Evolutionary conservation across 345 rosid species (phyloP), one percentile per base, ranked within the genome.

Genomic region (Aurinia saxatilis): DNA sequence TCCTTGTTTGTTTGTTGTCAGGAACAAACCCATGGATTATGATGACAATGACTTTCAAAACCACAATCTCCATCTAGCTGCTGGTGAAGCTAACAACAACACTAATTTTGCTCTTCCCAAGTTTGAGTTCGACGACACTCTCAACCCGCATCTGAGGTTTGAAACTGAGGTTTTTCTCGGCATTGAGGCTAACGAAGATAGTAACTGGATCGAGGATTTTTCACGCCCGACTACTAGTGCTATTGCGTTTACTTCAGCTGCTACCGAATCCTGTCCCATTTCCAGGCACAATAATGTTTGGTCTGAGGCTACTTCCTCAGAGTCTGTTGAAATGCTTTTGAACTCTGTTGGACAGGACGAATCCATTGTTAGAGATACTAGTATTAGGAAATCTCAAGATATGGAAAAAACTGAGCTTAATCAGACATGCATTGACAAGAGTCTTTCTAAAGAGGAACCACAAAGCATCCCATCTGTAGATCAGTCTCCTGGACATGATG

Each of bases 281-380:
- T 65, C 83, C 4, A 77, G 97, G 82, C 80, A 73, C 68, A 86
- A 67, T 76, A 84, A 95, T 95, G 99, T 95, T 70, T 90, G 99
- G 99, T 95, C 95, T 60, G 96, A 88, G 86, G 93, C 88, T 30
- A 74, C 96, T 65, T 88, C 96, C 52, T 80, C 82, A 16, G 93
- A 88, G 62, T 88, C 96, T 70, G 90, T 86, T 79, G 96, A 86
- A 77, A 88, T 88, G 96, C 78, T 88, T 68, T 79, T 95, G 74
- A 95, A 90, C 73, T 95, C 96, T 37, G 92, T 91, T 65, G 98
- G 95, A 31, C 91, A 86, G 80, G 99, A 95, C 60, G 91, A 95
- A 57, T 74, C 57, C 9, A 60, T 75, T 72, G 85, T 77, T 13
- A 73, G 47, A 56, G 80, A 84, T 60, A 39, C 53, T 73, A 71